These are phyloP conservation scores for Pseudotulostoma volvatum DNA, from an alignment of 495 filamentous ascomycete species.

Conservation along the genomic window DNA sequence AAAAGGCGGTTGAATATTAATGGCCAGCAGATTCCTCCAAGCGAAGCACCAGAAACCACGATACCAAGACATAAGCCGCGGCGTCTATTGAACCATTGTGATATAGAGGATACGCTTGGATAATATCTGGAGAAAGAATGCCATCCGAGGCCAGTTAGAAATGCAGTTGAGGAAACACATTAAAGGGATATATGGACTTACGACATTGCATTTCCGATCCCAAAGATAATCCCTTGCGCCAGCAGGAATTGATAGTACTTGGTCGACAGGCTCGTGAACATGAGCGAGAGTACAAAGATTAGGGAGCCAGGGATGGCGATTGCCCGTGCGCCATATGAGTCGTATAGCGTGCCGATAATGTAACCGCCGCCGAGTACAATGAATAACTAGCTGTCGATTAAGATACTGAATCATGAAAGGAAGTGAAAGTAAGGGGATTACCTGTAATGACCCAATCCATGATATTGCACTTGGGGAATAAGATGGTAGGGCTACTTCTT, in stretches of 20 bases:
- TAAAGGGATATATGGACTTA: no score
- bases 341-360: constrained; percentile 18
- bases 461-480: constrained; percentile 25
- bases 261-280: constrained; percentile 23
- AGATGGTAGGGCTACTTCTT: constrained; percentile 12
- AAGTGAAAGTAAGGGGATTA: no score
- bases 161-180: no score
- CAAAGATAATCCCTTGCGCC: constrained; percentile 20
- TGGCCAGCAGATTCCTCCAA: constrained; percentile 24
- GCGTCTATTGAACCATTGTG: constrained; percentile 2
- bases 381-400: no score
- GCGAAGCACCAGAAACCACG: constrained; percentile 25
- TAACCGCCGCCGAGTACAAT: constrained; percentile 20
- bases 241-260: constrained; percentile 20
- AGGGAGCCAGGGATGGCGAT: constrained; percentile 15
- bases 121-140: no score
- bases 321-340: constrained; percentile 21
- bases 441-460: constrained; percentile 32
- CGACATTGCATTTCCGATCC: constrained; percentile 20
- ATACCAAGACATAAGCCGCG: constrained; percentile 17
- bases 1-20: constrained; percentile 19
- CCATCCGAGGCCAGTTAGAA: no score
- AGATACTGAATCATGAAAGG: no score
- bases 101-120: not conserved
- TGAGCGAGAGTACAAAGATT: constrained; percentile 17